These are phyloP conservation scores for Aspergillus vadensis DNA, from an alignment of 2,329 filamentous ascomycete species.

Conservation along the genomic window DNA sequence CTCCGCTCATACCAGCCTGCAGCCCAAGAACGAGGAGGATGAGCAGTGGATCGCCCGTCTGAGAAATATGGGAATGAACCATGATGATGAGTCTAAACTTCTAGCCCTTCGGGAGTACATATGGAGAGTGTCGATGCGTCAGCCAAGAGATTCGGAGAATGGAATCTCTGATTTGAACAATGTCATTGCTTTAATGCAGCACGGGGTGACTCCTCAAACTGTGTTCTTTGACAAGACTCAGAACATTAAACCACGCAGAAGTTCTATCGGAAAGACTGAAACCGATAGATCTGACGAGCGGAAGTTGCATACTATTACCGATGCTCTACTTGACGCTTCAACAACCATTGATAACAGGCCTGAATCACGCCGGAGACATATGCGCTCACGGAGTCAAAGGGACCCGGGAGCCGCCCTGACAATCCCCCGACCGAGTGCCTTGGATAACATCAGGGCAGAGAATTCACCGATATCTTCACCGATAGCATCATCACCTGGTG, in stretches of 20 bases:
- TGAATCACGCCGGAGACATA: constrained; percentile 48
- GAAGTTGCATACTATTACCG: constrained; percentile 75
- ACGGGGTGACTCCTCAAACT: constrained; percentile 80
- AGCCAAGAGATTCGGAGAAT: constrained; percentile 54
- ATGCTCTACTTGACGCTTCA: constrained; percentile 88
- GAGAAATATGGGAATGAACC: constrained; percentile 76
- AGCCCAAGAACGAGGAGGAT: constrained; percentile 84
- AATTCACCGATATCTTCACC: constrained; percentile 36
- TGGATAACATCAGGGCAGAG: constrained; percentile 29
- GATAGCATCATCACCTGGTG: constrained; percentile 39
- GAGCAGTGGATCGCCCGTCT: constrained; percentile 88
- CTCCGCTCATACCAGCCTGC: constrained; percentile 50
- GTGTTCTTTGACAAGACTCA: constrained; percentile 85
- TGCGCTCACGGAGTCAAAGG: constrained; percentile 44
- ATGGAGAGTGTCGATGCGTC: constrained; percentile 77
- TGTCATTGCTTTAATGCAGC: constrained; percentile 72
- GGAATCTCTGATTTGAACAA: constrained; percentile 59
- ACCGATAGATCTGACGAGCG: constrained; percentile 39
- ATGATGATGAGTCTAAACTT: constrained; percentile 88
- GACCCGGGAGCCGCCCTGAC: constrained; percentile 24
- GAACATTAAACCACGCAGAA: constrained; percentile 48
- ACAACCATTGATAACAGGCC: constrained; percentile 75
- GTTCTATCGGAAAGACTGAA: constrained; percentile 28
- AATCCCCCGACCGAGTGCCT: constrained; percentile 22
- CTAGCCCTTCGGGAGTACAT: constrained; percentile 86